Evolutionary conservation across 371 early-diverging fungal species (phyloP), one percentile per base, ranked within the genome.

Genomic region (Syncephalastrum racemosum): DNA sequence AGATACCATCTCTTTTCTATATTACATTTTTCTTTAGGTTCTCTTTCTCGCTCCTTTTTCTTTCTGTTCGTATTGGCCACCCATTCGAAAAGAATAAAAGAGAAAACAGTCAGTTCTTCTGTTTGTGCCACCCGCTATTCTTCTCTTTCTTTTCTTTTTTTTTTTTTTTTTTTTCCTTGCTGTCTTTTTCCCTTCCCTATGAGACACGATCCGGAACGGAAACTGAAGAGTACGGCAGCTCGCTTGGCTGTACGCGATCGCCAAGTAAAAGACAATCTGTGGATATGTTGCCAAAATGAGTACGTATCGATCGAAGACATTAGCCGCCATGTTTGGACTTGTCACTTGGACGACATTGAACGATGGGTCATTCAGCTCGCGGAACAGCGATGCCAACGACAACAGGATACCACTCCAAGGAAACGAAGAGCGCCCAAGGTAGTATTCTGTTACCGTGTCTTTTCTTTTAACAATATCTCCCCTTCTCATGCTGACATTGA

Each of bases 1-100:
- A 70, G 72, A 68, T 71, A 53, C 44, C 41, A 50, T 46, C 39
- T 53, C 46, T 55, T 55, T 24, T 59, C 45, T 19, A 14, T 14
- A 25, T 27, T 56, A n/a, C 40, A 42, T 45, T 27, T 55, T 47
- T 44, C 41, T 54, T 22, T 31, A 27, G 18, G 18, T 22, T 50
- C 53, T 44, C 45, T 55, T 45, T 31, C 18, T 58, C 61, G 36
- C 48, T 41, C 50, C 27, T 49, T 23, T 49, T 18, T 50, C 12
- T 45, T 14, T 45, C 20, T 45, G 7, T 24, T 50, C 15, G 19
- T 50, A 10, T 50, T 22, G 22, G 46, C 19, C 19, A n/a, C n/a
- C 12, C 23, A n/a, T 23, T 27, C 24, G 24, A 31, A 25, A 51
- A 27, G 39, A 27, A 51, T 36, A 27, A 36, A 27, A 36, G 39